Conservation (phyloP, 2,329 filamentous ascomycete genomes). For the Trichoderma breve region DNA sequence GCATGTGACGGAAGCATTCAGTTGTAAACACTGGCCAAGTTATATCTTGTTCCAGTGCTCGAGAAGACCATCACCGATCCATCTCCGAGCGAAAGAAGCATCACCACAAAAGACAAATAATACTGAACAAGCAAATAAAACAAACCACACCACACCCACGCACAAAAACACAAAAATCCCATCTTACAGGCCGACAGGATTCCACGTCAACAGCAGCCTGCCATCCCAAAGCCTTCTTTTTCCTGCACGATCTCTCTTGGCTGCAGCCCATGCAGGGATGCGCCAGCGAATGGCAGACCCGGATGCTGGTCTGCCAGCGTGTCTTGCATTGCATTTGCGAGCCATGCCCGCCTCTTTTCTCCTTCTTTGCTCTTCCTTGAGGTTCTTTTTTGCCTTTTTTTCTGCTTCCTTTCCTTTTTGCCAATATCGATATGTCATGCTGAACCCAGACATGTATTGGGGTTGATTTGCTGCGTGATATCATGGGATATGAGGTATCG, state of each 20-base stretch:
- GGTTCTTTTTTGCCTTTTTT: not conserved
- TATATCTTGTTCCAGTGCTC: not conserved
- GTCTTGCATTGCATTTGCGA: conserved; percentile 30
- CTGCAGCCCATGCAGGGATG: conserved; percentile 16
- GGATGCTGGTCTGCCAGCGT: conserved; percentile 27
- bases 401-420: not conserved
- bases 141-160: not conserved
- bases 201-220: conserved; percentile 16
- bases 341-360: not conserved
- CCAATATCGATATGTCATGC: not conserved
- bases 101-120: not conserved
- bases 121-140: not conserved
- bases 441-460: not conserved
- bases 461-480: not conserved
- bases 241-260: conserved; percentile 17
- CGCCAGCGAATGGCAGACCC: conserved; percentile 10
- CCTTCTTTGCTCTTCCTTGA: not conserved
- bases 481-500: not conserved
- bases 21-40: not conserved
- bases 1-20: not conserved
- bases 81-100: not conserved
- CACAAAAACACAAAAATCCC: not conserved
- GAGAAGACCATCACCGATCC: not conserved
- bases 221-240: not conserved
- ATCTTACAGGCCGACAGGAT: conserved; percentile 1